Base-by-base conservation (phyloP, 352 stramenopile species). In the Phytophthora cactorum region DNA sequence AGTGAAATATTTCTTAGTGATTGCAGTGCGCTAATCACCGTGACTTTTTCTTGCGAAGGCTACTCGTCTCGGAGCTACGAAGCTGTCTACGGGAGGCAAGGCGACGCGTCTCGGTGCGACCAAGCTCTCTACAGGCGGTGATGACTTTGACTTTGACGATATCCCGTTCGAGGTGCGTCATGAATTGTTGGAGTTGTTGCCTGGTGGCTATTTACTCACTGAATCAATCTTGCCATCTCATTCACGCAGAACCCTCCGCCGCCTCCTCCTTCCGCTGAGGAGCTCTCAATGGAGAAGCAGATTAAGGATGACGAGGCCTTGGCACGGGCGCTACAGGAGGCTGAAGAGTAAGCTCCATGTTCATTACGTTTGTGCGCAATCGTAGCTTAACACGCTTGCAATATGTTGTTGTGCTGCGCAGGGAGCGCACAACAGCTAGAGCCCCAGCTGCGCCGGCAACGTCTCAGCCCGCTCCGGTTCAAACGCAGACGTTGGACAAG, bases 141-240 rank as follows among this genome's bases (percentile, higher is more conserved):
- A 75, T 12, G 87, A 96, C 65, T 96, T 96, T 74, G 89, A 96
- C 62, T 96, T 96, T 65, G 89, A 96, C 57, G 87, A 93, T 52
- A 95, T 96, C 44, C 86, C 86, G 9, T 95, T 95, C 49, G 82
- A 92, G 74, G 89, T 96, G 11, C 7, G 52, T 66, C 6, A 10
- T 29, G 15, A 9, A 32, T 32, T 7, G 12, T 32, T 7, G 12
- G 27, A 11, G 27, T 41, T 54, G 22, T 25, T 32, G 12, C 39
- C 11, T 34, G 27, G 38, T 28, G 17, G 15, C 15, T 32, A 27
- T 3, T 3, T 22, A 22, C 22, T 11, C 39, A 45, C 32, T 57
- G 38, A 45, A 31, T 45, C 34, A 32, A n/a, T 15, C 5, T 29
- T 52, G 5, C 6, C 32, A 61, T 11, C 6, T 64, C 44, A 10